Percentiles rank a stretch among this genome's conserved stretches.
phyloP scores from a whole-genome alignment of 2,329 filamentous ascomycete genomes.

The Cordyceps cateniannulata region DNA sequence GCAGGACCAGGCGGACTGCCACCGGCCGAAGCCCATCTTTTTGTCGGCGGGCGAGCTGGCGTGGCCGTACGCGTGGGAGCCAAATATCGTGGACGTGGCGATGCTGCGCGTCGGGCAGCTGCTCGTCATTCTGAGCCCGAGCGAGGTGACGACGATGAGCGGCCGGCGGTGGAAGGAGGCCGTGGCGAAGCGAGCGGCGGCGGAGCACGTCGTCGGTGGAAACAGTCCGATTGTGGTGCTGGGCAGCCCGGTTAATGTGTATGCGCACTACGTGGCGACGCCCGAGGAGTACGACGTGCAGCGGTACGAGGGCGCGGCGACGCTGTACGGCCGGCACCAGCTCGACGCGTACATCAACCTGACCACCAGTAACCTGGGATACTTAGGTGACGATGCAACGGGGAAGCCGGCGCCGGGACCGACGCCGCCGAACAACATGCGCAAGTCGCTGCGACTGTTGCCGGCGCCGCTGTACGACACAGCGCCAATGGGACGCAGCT shows the following conservation, averaged over 20 bases:
- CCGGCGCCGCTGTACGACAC: slow-evolving; percentile 69
- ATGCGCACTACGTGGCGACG: slow-evolving; percentile 75
- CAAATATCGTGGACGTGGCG: slow-evolving; percentile 87
- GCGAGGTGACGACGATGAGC: slow-evolving; percentile 89
- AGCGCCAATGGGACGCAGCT: slow-evolving; percentile 56
- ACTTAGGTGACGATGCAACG: slow-evolving; percentile 31
- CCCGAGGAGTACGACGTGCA: slow-evolving; percentile 77
- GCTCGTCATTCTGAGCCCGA: slow-evolving; percentile 75
- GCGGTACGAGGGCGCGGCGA: slow-evolving; percentile 92
- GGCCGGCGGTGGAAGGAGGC: slow-evolving; percentile 79
- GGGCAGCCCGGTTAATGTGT: slow-evolving; percentile 83
- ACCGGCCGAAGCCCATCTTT: slow-evolving; percentile 75
- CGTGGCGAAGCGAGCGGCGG: slow-evolving; percentile 44
- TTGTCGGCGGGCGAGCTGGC: slow-evolving; percentile 80
- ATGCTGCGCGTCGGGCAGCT: slow-evolving; percentile 77
- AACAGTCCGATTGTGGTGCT: slow-evolving; percentile 66
- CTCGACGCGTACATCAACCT: slow-evolving; percentile 84
- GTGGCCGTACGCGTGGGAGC: slow-evolving; percentile 77
- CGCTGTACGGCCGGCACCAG: slow-evolving; percentile 76
- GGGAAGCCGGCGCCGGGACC: slow-evolving; percentile 45
- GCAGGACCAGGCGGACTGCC: slow-evolving; percentile 65
- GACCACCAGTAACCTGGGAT: slow-evolving; percentile 55
- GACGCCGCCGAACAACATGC: slow-evolving; percentile 69
- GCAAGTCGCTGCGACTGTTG: slow-evolving; percentile 71
- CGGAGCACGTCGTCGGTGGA: slow-evolving; percentile 15